Percentiles rank a stretch among this genome's conserved stretches.
Evolutionary conservation across 1,139 yeast genomes (phyloP).

Genomic region (Geotrichum phurueaensis): DNA sequence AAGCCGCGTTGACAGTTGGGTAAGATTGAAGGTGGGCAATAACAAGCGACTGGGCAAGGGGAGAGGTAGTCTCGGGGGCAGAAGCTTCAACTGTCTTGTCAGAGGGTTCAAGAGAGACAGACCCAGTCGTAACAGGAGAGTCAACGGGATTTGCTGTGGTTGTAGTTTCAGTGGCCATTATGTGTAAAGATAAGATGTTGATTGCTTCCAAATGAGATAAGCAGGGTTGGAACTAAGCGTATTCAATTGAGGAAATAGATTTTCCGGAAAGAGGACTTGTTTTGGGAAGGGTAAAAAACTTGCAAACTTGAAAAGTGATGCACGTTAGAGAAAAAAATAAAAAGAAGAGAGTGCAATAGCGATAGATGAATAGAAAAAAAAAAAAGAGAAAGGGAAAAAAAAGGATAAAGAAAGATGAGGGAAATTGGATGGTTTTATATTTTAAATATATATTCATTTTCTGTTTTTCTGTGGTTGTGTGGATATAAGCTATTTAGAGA

Average conservation of each 20-base stretch:
- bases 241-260: not conserved
- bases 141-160: not conserved
- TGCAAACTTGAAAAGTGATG: not conserved
- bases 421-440: not conserved
- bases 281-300: not conserved
- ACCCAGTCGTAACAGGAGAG: conserved; percentile 5
- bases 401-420: not conserved
- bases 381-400: not conserved
- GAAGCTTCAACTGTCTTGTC: not conserved
- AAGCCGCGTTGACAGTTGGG: conserved; percentile 56
- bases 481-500: not conserved
- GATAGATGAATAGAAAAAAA: not conserved
- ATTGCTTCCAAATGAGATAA: conserved; percentile 12
- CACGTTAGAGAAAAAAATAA: not conserved
- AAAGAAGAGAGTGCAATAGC: not conserved
- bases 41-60: conserved; percentile 25
- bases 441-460: not conserved
- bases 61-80: not conserved
- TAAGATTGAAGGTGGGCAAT: conserved; percentile 43
- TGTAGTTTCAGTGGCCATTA: conserved; percentile 1
- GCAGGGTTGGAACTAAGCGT: conserved; percentile 13
- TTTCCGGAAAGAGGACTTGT: not conserved
- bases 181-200: not conserved
- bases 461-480: not conserved
- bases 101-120: conserved; percentile 4